Conservation (phyloP, 1,139 yeast genomes). For the Blastobotrys ciferrii region DNA sequence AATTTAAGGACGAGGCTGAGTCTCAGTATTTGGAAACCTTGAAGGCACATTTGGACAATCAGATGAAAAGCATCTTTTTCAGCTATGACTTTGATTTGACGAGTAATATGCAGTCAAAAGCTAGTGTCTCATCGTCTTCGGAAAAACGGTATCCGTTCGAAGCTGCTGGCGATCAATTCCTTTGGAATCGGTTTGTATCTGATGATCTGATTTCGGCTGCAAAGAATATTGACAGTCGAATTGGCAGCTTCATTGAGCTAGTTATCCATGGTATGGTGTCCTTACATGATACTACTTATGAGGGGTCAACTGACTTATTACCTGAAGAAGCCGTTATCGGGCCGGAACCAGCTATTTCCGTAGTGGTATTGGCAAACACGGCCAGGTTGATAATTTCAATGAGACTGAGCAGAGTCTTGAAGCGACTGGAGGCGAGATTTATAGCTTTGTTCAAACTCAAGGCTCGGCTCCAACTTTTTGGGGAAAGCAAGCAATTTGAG, state of each 20-base stretch:
- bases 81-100: constrained; percentile 70
- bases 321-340: constrained; percentile 76
- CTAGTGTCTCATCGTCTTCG: background rate
- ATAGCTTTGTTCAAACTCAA: constrained; percentile 81
- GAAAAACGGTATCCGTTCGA: constrained; percentile 4
- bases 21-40: constrained; percentile 62
- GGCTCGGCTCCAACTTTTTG: constrained; percentile 97
- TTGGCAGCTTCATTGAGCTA: constrained; percentile 62
- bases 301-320: constrained; percentile 59
- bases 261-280: constrained; percentile 69
- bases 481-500: constrained; percentile 85
- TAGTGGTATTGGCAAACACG: constrained; percentile 81
- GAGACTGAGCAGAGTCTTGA: constrained; percentile 90
- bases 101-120: constrained; percentile 1
- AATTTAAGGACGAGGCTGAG: constrained; percentile 51
- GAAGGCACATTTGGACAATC: constrained; percentile 58
- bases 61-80: constrained; percentile 67
- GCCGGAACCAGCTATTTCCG: constrained; percentile 98
- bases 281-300: constrained; percentile 42
- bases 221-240: constrained; percentile 34
- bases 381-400: constrained; percentile 90
- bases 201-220: constrained; percentile 53
- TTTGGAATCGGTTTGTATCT: constrained; percentile 81
- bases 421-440: constrained; percentile 43
- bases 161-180: constrained; percentile 64